phyloP scores from a whole-genome alignment of 1,284 basidiomycete species.

The Veloboletus limbatus region DNA sequence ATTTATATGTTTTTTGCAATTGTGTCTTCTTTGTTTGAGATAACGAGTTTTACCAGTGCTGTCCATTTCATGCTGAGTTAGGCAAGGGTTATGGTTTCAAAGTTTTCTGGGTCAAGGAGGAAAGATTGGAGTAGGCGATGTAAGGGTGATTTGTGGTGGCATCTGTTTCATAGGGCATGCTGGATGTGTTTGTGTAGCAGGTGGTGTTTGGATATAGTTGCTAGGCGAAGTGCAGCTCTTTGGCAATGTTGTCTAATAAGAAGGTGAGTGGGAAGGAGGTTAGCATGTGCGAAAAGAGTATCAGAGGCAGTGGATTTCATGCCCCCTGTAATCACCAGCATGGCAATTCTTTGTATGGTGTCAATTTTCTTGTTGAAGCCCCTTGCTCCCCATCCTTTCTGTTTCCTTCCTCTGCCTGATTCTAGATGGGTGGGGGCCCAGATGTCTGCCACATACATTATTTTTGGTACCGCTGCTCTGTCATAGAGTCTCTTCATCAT shows the following conservation, averaged over 20 bases:
- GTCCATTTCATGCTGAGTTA: background rate
- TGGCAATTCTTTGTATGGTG: slow-evolving; percentile 28
- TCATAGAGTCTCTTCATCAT: slow-evolving; percentile 22
- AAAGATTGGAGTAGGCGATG: background rate
- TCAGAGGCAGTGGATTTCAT: slow-evolving; percentile 1
- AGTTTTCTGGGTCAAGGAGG: background rate
- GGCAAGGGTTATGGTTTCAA: background rate
- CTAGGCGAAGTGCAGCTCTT: background rate
- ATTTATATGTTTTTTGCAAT: too few relatives aligned
- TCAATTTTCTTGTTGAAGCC: slow-evolving; percentile 26
- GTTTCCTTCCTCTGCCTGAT: too few relatives aligned
- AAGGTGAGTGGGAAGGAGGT: background rate
- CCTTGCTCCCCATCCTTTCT: too few relatives aligned
- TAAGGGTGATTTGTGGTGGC: background rate
- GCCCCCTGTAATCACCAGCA: background rate
- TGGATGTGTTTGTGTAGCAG: background rate
- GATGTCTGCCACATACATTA: slow-evolving; percentile 31
- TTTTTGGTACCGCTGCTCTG: slow-evolving; percentile 23
- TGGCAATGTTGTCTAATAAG: background rate
- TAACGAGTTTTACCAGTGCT: too few relatives aligned
- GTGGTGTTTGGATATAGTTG: background rate
- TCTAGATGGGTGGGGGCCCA: slow-evolving; percentile 16
- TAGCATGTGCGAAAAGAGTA: background rate
- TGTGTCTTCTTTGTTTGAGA: too few relatives aligned
- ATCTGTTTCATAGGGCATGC: background rate